Base-by-base conservation (phyloP, 2,329 filamentous ascomycete genomes). In the Nemania serpens region DNA sequence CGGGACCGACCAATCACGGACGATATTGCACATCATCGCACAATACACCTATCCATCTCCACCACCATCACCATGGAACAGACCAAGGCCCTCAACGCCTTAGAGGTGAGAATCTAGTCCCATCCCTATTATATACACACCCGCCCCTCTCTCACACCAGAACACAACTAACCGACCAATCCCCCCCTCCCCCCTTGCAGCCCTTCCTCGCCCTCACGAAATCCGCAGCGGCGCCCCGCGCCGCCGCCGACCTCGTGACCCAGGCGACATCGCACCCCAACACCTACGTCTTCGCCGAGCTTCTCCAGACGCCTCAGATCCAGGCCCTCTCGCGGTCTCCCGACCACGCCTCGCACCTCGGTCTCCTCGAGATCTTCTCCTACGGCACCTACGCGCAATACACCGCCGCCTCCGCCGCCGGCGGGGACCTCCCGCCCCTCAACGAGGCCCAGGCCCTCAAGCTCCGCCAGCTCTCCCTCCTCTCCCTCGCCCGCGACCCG, bases 241-340 rank as follows among this genome's bases (percentile, higher is more conserved):
- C 93, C 60, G 90, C 93, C 43, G 89, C 91, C 71, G 93, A 97
- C 74, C 86, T 98, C 55, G 85, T 98, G 74, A 87, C 84, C 46
- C 91, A 93, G 77, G 95, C 93, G 63, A 98, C 93, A 52, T 93
- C 92, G n/a, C 88, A 88, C 58, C 87, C 91, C 29, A 91, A 93
- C 76, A 96, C 93, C 66, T 99, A 89, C 76, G 84, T 98, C 77
- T 99, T 99, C 79, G 87, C 91, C 68, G 94, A 98, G 78, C 88
- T 99, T n/a, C 87, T 99, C 39, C 84, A 90, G 69, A 87, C 88
- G 1, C 87, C 91, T 0, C 87, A 91, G 69, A 88, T 98, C 67
- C 90, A 95, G 76, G 83, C 85, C 12, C 87, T 98, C 46, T 81
- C 81, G 41, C 74, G 86, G 41, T 75, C 75, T 9, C 73, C 82